Conservation (phyloP, 1,139 yeast species). For the Kurtzmaniella quercitrusa region DNA sequence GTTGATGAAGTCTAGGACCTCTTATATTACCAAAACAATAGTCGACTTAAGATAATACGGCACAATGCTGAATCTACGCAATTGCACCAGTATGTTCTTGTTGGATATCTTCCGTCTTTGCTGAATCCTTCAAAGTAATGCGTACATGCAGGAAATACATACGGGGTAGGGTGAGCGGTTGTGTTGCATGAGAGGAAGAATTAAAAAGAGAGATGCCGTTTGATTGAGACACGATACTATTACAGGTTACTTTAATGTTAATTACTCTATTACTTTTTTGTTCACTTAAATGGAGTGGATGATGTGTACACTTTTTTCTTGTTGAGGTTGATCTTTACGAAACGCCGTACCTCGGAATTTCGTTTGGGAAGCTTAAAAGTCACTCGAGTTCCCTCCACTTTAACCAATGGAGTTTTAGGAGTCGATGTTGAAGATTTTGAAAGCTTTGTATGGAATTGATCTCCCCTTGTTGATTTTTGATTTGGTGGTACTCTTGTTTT, state of each 20-base stretch:
- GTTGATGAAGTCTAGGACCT: no score
- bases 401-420: conserved; percentile 7
- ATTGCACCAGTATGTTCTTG: not conserved
- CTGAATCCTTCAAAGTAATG: not conserved
- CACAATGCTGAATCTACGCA: not conserved
- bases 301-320: conserved; percentile 19
- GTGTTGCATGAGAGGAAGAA: no score
- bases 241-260: no score
- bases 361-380: conserved; percentile 3
- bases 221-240: no score
- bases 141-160: conserved; percentile 1
- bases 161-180: no score
- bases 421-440: no score
- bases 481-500: not conserved
- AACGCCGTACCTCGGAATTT: conserved; percentile 12
- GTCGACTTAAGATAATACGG: no score
- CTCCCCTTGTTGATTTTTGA: no score
- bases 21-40: no score
- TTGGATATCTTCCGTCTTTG: not conserved
- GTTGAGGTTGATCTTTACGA: conserved; percentile 25
- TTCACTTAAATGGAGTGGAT: conserved; percentile 14
- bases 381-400: conserved; percentile 9
- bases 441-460: no score
- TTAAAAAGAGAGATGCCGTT: no score
- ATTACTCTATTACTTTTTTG: no score